Percentiles rank a stretch among this genome's conserved stretches.
These are phyloP conservation scores for Ophiostoma australiae DNA, from an alignment of 2,329 filamentous ascomycete genomes.

Conservation along the genomic window DNA sequence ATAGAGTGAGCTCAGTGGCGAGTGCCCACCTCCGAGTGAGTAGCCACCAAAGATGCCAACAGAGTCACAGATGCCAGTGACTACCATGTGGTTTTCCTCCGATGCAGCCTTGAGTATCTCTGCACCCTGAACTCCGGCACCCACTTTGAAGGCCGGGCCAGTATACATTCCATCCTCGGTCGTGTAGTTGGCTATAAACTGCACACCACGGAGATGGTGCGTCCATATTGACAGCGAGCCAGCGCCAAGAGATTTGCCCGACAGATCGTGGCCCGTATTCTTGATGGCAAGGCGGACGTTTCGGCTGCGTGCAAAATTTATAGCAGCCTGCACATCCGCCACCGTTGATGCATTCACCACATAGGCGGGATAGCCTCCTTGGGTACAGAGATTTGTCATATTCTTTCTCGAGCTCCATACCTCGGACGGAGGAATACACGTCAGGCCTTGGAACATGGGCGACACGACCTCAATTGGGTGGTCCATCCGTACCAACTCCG, in stretches of 20 bases:
- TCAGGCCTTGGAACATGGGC: background rate
- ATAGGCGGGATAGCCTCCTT: background rate
- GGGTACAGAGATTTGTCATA: background rate
- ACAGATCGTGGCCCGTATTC: background rate
- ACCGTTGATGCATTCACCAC: background rate
- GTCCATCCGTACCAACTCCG: conserved; percentile 21
- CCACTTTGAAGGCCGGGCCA: background rate
- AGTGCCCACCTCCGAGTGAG: background rate
- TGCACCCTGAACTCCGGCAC: background rate
- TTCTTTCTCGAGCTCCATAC: background rate
- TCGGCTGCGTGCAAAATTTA: background rate
- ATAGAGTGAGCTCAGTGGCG: background rate
- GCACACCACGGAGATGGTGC: background rate
- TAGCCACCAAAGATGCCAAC: background rate
- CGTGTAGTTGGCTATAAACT: background rate
- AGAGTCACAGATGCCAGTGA: background rate
- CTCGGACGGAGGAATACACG: background rate
- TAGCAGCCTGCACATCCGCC: background rate
- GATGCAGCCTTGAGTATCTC: background rate
- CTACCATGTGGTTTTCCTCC: background rate
- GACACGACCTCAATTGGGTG: conserved; percentile 35
- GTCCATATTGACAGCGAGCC: background rate
- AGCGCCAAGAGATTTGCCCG: background rate
- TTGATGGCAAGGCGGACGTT: background rate
- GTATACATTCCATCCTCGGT: background rate